Percentiles rank a stretch among this genome's conserved stretches.
Conservation (phyloP, 2,329 filamentous ascomycete species). For the Botrytis cinerea region DNA sequence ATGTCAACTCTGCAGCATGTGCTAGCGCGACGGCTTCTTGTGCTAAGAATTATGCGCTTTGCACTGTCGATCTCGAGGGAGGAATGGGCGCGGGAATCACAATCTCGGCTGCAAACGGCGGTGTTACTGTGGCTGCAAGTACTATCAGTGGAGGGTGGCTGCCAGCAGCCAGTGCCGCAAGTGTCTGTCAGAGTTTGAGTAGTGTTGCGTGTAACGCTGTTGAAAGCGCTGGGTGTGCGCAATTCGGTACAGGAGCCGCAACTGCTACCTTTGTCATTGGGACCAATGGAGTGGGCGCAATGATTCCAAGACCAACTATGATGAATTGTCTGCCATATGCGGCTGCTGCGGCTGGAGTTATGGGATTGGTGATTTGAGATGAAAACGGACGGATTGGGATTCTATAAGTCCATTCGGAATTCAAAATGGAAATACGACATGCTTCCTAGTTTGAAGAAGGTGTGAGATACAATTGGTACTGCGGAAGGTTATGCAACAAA, state of each 20-base stretch:
- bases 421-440: not conserved
- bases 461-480: not conserved
- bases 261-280: conserved; percentile 19
- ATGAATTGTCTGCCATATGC: conserved; percentile 21
- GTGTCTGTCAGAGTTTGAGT: conserved; percentile 58
- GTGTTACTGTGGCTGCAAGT: conserved; percentile 50
- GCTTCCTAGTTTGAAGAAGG: not conserved
- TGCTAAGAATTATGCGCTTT: conserved; percentile 55
- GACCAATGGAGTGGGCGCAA: conserved; percentile 13
- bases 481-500: not conserved
- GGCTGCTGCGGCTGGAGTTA: conserved; percentile 16
- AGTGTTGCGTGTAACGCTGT: conserved; percentile 51
- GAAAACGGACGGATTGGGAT: not conserved
- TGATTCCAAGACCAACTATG: conserved; percentile 20
- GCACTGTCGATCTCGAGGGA: conserved; percentile 51
- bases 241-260: conserved; percentile 33
- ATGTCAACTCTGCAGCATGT: conserved; percentile 54
- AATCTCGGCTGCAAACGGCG: conserved; percentile 55
- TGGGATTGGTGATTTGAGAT: conserved; percentile 17
- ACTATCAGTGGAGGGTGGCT: conserved; percentile 44
- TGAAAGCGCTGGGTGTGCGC: conserved; percentile 35
- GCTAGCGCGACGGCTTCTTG: conserved; percentile 54
- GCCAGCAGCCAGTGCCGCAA: conserved; percentile 50
- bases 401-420: not conserved
- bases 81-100: conserved; percentile 54